Evolutionary conservation across 441 rosid species (phyloP), one percentile per base, ranked within the genome.

Genomic region (Mallotus repandus): DNA sequence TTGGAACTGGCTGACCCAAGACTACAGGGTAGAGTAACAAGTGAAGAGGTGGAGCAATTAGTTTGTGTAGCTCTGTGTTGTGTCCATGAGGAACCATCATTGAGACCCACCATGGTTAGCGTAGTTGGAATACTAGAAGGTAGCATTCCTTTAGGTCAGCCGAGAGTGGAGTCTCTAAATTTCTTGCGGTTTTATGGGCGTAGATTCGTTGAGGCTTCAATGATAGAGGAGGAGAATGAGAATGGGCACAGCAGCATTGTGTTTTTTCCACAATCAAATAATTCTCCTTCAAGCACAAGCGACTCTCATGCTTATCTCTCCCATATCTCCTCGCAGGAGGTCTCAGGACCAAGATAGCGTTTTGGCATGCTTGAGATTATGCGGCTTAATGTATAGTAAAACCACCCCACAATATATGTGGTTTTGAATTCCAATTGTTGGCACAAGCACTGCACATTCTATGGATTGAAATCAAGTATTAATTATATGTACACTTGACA

Each of bases 71-170:
- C 97, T 55, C 79, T 94, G 74, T 90, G 91, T 65, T 91, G 97
- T 59, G 89, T 83, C 29, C 97, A 91, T 6, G 97, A 94, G 77
- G 96, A 91, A 54, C 96, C 97, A 7, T 60, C 75, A 3, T 71
- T 83, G 58, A 78, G 98, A 75, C 97, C 96, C 0, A 84, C 73
- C 7, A 94, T 91, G 96, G 89, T 80, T 11, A 79, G 52, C 13
- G 90, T 91, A 66, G 95, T 94, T 22, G 91, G 94, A 25, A 91
- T 91, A 94, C 68, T 91, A 69, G 98, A 91, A 80, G 94, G 97
- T 61, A 78, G 81, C 56, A 80, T 85, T 70, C 86, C 92, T n/a
- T 67, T 84, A 71, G 82, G 86, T 25, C 83, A 83, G 19, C 97
- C 98, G 12, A 83, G 86, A 74, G 68, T 91, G 63, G 93, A 88